These are phyloP conservation scores for Fagopyrum esculentum DNA, from an alignment of 148 eudicot species.

Conservation along the genomic window DNA sequence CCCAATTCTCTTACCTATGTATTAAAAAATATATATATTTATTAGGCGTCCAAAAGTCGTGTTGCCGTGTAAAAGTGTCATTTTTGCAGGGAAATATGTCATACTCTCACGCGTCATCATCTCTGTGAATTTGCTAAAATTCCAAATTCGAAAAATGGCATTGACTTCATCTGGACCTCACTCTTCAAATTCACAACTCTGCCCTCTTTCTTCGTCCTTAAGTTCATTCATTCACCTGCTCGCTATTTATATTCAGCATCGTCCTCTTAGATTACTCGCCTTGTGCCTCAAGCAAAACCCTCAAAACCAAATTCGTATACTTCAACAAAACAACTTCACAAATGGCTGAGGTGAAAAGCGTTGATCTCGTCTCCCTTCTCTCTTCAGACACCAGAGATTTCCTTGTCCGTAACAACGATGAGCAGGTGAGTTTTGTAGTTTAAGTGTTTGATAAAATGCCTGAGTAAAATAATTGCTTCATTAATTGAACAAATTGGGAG, in stretches of 20 bases:
- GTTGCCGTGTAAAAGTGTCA: background rate
- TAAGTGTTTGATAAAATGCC: conserved; percentile 9
- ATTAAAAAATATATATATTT: no score
- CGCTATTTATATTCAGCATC: background rate
- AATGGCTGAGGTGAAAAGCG: conserved; percentile 17
- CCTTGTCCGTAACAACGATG: conserved; percentile 32
- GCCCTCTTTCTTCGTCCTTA: background rate
- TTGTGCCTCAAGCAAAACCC: background rate
- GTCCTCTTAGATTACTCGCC: background rate
- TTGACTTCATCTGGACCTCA: background rate
- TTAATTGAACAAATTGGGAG: no score
- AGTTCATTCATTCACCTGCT: background rate
- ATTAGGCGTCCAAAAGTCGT: background rate
- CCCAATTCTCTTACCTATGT: no score
- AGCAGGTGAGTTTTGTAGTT: conserved; percentile 17
- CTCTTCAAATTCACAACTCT: background rate
- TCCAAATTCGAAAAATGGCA: background rate
- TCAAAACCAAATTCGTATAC: background rate
- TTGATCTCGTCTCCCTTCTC: conserved; percentile 31
- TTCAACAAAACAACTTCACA: background rate
- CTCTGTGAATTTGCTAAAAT: background rate
- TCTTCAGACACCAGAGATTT: conserved; percentile 26
- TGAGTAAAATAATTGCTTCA: background rate
- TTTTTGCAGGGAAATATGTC: background rate
- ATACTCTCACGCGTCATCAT: no score